Percentiles rank a stretch among this genome's conserved stretches.
These are phyloP conservation scores for Peronospora belbahrii DNA, from an alignment of 352 stramenopile species.

Conservation along the genomic window DNA sequence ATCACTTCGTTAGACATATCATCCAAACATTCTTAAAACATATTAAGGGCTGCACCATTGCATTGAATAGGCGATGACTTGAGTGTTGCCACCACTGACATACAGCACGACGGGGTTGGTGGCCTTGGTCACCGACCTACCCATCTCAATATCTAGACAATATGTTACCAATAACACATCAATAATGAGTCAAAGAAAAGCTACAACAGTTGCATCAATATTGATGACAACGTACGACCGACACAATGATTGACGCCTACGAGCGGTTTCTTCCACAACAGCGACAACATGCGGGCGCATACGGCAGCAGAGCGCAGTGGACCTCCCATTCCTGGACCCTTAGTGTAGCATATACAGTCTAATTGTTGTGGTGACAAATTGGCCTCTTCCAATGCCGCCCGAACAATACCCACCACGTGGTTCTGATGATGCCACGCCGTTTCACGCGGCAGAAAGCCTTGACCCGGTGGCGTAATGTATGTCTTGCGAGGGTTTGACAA, in stretches of 20 bases:
- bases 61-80: constrained; percentile 90
- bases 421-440: constrained; percentile 99
- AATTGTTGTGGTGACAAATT: constrained; percentile 79
- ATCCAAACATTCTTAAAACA: background rate
- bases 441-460: constrained; percentile 97
- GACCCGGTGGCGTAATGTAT: constrained; percentile 95
- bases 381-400: constrained; percentile 90
- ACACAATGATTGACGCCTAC: constrained; percentile 99
- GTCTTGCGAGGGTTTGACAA: constrained; percentile 98
- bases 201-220: background rate
- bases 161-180: background rate
- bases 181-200: no score
- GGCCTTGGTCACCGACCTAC: constrained; percentile 92
- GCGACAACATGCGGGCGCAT: constrained; percentile 89
- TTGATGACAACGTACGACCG: constrained; percentile 57
- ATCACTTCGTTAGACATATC: background rate
- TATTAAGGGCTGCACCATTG: constrained; percentile 41
- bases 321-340: constrained; percentile 97
- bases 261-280: constrained; percentile 94
- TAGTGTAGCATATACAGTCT: constrained; percentile 93
- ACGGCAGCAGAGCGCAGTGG: constrained; percentile 95
- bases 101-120: constrained; percentile 97
- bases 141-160: constrained; percentile 98
- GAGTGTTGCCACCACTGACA: constrained; percentile 98
- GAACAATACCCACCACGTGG: constrained; percentile 93